phyloP scores from a whole-genome alignment of 2,329 filamentous ascomycete species.

The Rhexocercosporidium sp. region DNA sequence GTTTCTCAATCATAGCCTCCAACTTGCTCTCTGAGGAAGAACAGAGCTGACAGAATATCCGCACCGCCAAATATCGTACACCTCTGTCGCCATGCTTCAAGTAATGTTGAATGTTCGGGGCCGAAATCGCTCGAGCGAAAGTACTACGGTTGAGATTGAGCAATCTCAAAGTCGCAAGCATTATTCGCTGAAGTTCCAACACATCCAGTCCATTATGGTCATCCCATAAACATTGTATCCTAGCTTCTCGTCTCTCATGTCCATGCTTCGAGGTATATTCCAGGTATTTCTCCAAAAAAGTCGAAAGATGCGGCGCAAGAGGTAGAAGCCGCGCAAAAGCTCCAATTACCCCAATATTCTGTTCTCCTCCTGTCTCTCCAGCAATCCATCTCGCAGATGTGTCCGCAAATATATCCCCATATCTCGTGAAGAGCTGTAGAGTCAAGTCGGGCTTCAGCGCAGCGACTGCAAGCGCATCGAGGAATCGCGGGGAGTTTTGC shows the following conservation, averaged over 20 bases:
- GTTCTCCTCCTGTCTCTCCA: constrained; percentile 26
- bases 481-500: constrained; percentile 67
- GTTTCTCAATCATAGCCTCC: constrained; percentile 70
- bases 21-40: constrained; percentile 80
- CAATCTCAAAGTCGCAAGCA: constrained; percentile 79
- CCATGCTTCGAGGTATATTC: constrained; percentile 36
- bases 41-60: constrained; percentile 80
- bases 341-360: constrained; percentile 56
- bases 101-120: constrained; percentile 70
- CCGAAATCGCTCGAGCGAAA: constrained; percentile 69
- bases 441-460: constrained; percentile 74
- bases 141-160: constrained; percentile 74
- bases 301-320: constrained; percentile 79
- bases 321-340: constrained; percentile 82
- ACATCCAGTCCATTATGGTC: constrained; percentile 45
- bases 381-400: constrained; percentile 80
- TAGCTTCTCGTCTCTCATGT: constrained; percentile 33
- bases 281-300: constrained; percentile 65
- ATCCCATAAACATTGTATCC: constrained; percentile 32
- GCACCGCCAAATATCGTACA: constrained; percentile 81
- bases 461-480: constrained; percentile 72
- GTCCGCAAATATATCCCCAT: constrained; percentile 79
- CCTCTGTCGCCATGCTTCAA: constrained; percentile 64
- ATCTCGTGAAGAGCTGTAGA: constrained; percentile 74
- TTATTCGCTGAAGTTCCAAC: constrained; percentile 48